Conservation (phyloP, 345 rosid species). For the Murraya paniculata region DNA sequence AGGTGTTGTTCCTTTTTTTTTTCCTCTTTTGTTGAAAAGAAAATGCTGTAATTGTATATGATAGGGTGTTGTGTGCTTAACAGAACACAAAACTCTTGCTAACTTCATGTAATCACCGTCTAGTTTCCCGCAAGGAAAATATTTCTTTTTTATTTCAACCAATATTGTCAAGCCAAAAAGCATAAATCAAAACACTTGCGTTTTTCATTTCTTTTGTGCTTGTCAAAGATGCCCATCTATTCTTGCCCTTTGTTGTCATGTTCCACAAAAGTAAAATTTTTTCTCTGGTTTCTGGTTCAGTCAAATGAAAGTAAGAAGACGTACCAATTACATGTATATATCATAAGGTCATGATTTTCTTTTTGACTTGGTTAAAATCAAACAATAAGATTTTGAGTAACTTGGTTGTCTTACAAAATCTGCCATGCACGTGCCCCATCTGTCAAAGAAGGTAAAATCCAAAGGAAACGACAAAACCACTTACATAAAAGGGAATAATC, state of each 20-base stretch:
- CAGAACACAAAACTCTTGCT: not conserved
- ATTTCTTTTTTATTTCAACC: not conserved
- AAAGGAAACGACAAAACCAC: conserved; percentile 60
- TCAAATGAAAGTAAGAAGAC: conserved; percentile 12
- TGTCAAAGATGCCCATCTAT: not conserved
- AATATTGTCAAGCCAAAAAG: not conserved
- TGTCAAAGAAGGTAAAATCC: conserved; percentile 45
- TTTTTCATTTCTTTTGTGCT: too few species aligned
- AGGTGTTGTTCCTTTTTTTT: not conserved
- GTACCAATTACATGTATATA: not conserved
- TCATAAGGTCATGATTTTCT: not conserved
- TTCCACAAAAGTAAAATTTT: conserved; percentile 21
- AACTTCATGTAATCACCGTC: not conserved
- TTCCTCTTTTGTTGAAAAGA: not conserved
- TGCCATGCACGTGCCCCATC: conserved; percentile 57
- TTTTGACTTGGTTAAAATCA: conserved; percentile 6
- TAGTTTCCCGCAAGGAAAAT: not conserved
- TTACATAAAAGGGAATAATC: conserved; percentile 57
- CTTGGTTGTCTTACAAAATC: conserved; percentile 31
- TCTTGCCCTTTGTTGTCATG: conserved; percentile 16
- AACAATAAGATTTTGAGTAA: conserved; percentile 23
- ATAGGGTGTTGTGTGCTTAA: not conserved
- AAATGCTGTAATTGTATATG: not conserved
- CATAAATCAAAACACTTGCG: not conserved
- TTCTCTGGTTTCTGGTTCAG: not conserved